Evolutionary conservation across 23 red algal genomes (phyloP).

Genomic region (Cyanidiococcus yangmingshanensis): DNA sequence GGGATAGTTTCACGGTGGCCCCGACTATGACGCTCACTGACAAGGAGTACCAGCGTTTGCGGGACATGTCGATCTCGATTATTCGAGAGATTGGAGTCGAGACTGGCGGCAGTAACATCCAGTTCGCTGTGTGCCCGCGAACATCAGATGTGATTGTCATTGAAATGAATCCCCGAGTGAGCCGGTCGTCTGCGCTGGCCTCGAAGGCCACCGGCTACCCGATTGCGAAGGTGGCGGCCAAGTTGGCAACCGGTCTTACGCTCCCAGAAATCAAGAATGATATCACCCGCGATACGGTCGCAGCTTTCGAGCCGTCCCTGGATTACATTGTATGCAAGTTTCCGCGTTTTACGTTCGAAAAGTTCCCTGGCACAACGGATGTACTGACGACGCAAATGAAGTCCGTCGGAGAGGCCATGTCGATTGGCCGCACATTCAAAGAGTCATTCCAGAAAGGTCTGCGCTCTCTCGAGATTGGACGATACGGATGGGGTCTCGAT

Average conservation of each 20-base stretch:
- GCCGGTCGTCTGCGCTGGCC: constrained; percentile 85
- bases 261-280: constrained; percentile 71
- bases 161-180: constrained; percentile 99
- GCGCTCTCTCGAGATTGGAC: constrained; percentile 86
- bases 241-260: constrained; percentile 62
- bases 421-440: constrained; percentile 81
- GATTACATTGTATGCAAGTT: constrained; percentile 99
- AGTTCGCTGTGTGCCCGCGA: constrained; percentile 79
- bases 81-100: constrained; percentile 99
- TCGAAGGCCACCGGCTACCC: constrained; percentile 98
- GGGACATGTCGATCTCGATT: constrained; percentile 86
- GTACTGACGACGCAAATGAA: constrained; percentile 86
- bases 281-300: constrained; percentile 88
- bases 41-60: constrained; percentile 89
- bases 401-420: constrained; percentile 95
- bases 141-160: constrained; percentile 91
- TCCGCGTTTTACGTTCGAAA: constrained; percentile 97
- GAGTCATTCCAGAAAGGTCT: constrained; percentile 96
- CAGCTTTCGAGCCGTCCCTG: constrained; percentile 82
- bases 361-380: constrained; percentile 69
- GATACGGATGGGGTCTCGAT: constrained; percentile 80
- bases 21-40: constrained; percentile 92
- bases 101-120: constrained; percentile 94
- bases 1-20: constrained; percentile 93
- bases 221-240: constrained; percentile 96